These are phyloP conservation scores for Podospora pseudopauciseta DNA, from an alignment of 495 filamentous ascomycete genomes.

Conservation along the genomic window DNA sequence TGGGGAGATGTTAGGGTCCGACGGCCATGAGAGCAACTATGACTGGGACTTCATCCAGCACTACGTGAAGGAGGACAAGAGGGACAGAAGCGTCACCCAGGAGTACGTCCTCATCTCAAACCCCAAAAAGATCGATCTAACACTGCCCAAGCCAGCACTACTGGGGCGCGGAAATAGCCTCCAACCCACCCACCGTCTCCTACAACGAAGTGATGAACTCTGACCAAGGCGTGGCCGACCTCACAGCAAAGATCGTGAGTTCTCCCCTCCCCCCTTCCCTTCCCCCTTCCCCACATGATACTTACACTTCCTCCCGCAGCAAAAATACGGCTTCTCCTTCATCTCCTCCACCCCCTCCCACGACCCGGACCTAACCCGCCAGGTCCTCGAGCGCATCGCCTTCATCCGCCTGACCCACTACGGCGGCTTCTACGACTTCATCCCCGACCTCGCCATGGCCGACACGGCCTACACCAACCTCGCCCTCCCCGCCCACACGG, in stretches of 20 bases:
- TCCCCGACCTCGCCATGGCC: conserved; percentile 76
- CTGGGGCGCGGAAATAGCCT: conserved; percentile 31
- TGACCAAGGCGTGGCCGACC: conserved; percentile 19
- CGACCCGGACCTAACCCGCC: conserved; percentile 63
- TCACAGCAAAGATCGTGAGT: conserved; percentile 41
- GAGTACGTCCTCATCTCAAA: not conserved
- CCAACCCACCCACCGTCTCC: conserved; percentile 48
- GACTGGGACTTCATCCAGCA: conserved; percentile 48
- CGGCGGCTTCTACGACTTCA: conserved; percentile 94
- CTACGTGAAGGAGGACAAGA: conserved; percentile 38
- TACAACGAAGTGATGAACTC: conserved; percentile 58
- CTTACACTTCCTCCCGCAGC: not conserved
- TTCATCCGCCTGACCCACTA: conserved; percentile 87
- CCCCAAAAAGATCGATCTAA: not conserved
- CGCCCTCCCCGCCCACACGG: conserved; percentile 74
- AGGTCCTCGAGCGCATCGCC: conserved; percentile 71
- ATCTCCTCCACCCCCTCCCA: conserved; percentile 60
- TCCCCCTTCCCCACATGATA: not conserved
- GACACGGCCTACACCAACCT: conserved; percentile 92
- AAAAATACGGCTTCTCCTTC: conserved; percentile 64
- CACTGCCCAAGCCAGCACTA: not conserved
- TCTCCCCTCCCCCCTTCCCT: not conserved
- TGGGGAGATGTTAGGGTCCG: conserved; percentile 29
- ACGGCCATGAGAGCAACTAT: conserved; percentile 56
- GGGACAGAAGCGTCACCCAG: conserved; percentile 1